Evolutionary conservation across 495 filamentous ascomycete species (phyloP), one percentile per base, ranked within the genome.

Genomic region (Lepidopterella palustris): DNA sequence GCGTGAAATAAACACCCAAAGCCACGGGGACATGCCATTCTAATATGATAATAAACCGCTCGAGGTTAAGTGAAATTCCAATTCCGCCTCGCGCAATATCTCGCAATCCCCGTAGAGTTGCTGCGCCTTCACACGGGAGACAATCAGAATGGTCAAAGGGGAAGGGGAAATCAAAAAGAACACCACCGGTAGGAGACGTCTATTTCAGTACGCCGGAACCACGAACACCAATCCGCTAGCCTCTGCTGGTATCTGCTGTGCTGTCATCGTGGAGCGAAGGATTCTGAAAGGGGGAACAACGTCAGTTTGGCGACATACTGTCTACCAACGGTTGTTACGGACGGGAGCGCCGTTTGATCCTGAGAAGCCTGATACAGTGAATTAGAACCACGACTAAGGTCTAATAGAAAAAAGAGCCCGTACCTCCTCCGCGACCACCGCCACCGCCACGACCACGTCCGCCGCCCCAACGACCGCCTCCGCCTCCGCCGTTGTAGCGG

Each of bases 401-500:
- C 31, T 5, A 50, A 15, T 53, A 20, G 55, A n/a, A n/a, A 58
- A 48, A n/a, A 20, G 28, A 58, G 18, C 27, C 54, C 58, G 28
- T 51, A 69, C 81, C 78, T 63, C 81, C 75, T 57, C 80, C 71
- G 55, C 87, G 79, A 61, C 87, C 83, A 61, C 73, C 54, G 28
- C 74, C 63, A 15, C 82, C 81, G 56, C 84, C 81, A 65, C 84
- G 76, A 69, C 87, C 81, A 61, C 87, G 80, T 55, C 90, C 88
- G 63, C 73, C 67, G 53, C 69, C 69, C 45, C 68, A 59, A 24
- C 70, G 54, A 53, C 71, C 59, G 23, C 72, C 68, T 25, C 73
- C 72, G 27, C 92, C 92, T 53, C 92, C 90, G 60, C 91, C 89
- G 70, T 88, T 79, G 74, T 90, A 96, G 72, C 93, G 89, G 57